Conservation (phyloP, 1,284 basidiomycete genomes). For the Ceratobasidium papillatum region DNA sequence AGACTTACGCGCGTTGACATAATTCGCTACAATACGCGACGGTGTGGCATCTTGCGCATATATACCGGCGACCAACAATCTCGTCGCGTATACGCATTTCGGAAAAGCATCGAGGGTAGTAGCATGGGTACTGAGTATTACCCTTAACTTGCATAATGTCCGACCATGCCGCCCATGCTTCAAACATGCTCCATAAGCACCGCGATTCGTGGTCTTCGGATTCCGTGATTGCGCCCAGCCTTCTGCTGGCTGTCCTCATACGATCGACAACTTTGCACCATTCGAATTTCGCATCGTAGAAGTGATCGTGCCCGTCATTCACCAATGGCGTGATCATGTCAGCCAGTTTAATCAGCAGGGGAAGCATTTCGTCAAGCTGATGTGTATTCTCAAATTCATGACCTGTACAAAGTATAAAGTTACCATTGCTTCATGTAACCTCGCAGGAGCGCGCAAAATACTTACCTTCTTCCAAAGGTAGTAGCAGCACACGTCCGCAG, state of each 20-base stretch:
- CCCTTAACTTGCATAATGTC: background rate
- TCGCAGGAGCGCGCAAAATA: no score
- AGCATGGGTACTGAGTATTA: background rate
- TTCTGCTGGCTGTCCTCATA: background rate
- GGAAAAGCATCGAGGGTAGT: background rate
- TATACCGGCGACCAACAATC: background rate
- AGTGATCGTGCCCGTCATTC: background rate
- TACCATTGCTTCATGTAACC: no score
- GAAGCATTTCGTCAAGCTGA: background rate
- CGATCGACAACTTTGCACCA: background rate
- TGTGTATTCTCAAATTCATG: background rate
- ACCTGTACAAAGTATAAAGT: background rate
- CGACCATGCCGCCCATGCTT: background rate
- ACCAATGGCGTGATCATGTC: background rate
- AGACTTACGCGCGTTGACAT: conserved; percentile 11
- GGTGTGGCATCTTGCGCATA: background rate
- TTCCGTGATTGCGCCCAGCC: background rate
- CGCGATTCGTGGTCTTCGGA: background rate
- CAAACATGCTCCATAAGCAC: conserved; percentile 5
- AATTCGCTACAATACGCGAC: background rate
- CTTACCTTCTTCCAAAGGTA: background rate
- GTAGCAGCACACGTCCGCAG: background rate
- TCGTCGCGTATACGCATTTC: background rate
- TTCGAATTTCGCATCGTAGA: background rate
- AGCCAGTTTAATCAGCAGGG: background rate